Evolutionary conservation across 305 asterid species (phyloP).

Genomic region (Fraxinus angustifolia): DNA sequence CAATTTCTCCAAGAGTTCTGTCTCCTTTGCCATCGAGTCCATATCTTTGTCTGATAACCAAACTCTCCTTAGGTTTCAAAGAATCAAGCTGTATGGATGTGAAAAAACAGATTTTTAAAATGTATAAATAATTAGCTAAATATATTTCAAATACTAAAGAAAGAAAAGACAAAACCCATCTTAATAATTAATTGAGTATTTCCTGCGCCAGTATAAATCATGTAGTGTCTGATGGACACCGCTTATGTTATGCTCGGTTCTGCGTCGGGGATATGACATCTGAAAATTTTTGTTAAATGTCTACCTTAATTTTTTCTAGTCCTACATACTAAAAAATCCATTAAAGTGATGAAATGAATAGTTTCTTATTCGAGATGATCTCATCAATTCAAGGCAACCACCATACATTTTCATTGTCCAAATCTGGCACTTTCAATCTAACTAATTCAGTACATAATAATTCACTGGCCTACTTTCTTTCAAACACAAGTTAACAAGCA

Average conservation of each 20-base stretch:
- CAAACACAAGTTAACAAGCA: not conserved
- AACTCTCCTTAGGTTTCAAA: conserved; percentile 72
- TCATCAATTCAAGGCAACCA: too few relatives aligned
- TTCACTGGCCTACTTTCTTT: not conserved
- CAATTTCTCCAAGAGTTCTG: conserved; percentile 52
- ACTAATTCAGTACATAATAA: not conserved
- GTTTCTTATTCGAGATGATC: too few relatives aligned
- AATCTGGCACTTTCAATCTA: not conserved
- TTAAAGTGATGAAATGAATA: too few relatives aligned
- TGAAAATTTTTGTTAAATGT: not conserved
- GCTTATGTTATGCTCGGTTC: not conserved
- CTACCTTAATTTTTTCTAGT: not conserved
- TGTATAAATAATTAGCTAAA: not conserved
- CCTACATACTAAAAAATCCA: not conserved
- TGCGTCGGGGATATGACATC: not conserved
- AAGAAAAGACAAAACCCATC: not conserved
- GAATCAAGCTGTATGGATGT: conserved; percentile 70
- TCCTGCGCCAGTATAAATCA: not conserved
- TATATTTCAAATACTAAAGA: not conserved
- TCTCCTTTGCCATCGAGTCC: conserved; percentile 54
- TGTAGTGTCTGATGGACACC: not conserved
- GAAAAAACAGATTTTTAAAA: not conserved
- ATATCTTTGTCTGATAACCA: conserved; percentile 47
- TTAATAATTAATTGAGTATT: not conserved
- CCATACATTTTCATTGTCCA: not conserved